Conservation (phyloP, 441 rosid genomes). For the Gossypium schwendimanii region DNA sequence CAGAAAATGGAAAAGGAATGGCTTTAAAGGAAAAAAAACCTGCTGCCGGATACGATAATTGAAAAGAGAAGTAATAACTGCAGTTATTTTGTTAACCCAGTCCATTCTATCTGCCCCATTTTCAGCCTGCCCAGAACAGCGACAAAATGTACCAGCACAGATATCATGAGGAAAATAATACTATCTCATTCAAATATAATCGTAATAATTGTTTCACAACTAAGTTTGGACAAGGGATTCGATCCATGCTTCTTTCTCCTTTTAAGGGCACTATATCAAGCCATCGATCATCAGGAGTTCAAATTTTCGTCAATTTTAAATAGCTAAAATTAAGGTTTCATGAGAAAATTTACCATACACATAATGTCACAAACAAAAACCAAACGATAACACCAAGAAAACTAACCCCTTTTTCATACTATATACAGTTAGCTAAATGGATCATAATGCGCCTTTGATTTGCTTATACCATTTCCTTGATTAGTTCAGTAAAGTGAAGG, state of each 20-base stretch:
- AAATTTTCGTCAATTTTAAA: not conserved
- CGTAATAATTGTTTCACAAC: not conserved
- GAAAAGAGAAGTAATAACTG: slow-evolving; percentile 71
- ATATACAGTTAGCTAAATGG: not conserved
- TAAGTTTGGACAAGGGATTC: not conserved
- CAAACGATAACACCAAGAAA: not conserved
- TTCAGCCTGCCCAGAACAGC: slow-evolving; percentile 58
- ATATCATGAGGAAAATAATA: slow-evolving; percentile 2
- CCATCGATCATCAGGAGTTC: not conserved
- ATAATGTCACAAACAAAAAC: not conserved
- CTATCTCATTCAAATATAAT: not conserved
- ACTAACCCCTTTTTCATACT: not conserved
- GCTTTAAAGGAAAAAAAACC: slow-evolving; percentile 32
- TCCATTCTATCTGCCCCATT: slow-evolving; percentile 85
- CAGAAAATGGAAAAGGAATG: not conserved
- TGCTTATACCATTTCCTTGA: not conserved
- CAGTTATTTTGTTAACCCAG: slow-evolving; percentile 78
- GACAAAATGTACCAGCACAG: slow-evolving; percentile 12
- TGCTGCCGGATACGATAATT: slow-evolving; percentile 64
- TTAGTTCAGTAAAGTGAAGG: not conserved
- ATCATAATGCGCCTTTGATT: not conserved
- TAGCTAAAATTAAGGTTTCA: slow-evolving; percentile 2
- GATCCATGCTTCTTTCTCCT: slow-evolving; percentile 5
- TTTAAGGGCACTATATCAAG: not conserved
- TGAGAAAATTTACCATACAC: not conserved